A percentile compares a stretch with the other conserved stretches of the same genome.
These are phyloP conservation scores for Sporothrix phasma DNA, from an alignment of 2,329 filamentous ascomycete species.

Conservation along the genomic window DNA sequence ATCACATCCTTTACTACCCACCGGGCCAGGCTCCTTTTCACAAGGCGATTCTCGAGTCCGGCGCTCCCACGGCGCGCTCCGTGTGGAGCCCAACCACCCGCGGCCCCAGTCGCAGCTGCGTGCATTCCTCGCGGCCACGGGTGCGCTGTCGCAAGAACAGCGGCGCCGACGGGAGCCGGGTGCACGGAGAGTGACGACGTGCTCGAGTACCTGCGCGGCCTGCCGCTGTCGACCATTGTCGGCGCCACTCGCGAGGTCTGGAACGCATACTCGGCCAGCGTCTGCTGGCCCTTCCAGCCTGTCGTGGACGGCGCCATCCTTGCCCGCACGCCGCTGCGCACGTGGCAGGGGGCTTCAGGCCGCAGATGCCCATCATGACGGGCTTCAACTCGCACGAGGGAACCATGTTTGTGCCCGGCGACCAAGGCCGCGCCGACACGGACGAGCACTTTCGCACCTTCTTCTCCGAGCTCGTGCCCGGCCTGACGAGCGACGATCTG, in stretches of 20 bases:
- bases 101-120: slow-evolving; percentile 46
- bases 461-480: slow-evolving; percentile 52
- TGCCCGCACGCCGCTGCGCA: slow-evolving; percentile 45
- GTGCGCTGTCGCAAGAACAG: slow-evolving; percentile 27
- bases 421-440: slow-evolving; percentile 30
- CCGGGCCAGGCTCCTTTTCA: slow-evolving; percentile 35
- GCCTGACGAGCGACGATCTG: slow-evolving; percentile 42
- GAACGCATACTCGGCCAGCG: slow-evolving; percentile 31
- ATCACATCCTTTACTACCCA: slow-evolving; percentile 49
- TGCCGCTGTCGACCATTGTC: slow-evolving; percentile 31
- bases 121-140: slow-evolving; percentile 43
- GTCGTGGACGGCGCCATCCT: slow-evolving; percentile 53
- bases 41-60: slow-evolving; percentile 48
- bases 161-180: not conserved
- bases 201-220: slow-evolving; percentile 39
- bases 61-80: slow-evolving; percentile 44
- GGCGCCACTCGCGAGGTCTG: slow-evolving; percentile 36
- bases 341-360: slow-evolving; percentile 44
- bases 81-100: slow-evolving; percentile 45
- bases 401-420: slow-evolving; percentile 47
- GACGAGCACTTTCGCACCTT: slow-evolving; percentile 47
- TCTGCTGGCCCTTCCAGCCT: slow-evolving; percentile 59
- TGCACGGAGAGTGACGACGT: slow-evolving; percentile 33
- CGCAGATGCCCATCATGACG: slow-evolving; percentile 49
- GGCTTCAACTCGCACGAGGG: slow-evolving; percentile 66